A percentile compares a stretch with the other conserved stretches of the same genome.
Evolutionary conservation across 108 stramenopile species (phyloP).

Genomic region (Cyclotella sp.): DNA sequence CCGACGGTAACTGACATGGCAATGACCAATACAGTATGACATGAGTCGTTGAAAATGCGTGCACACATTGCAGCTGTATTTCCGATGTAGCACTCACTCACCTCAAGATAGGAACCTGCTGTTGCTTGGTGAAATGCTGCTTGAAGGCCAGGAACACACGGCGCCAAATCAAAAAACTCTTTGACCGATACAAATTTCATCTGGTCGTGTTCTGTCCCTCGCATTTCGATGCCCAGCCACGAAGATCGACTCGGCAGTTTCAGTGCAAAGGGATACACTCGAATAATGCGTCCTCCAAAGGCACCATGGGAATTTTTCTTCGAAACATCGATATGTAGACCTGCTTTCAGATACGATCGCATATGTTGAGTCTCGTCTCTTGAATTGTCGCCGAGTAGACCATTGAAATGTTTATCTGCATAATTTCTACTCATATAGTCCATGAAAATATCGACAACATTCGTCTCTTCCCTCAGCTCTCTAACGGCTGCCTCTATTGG

Average conservation of each 20-base stretch:
- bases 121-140: conserved; percentile 68
- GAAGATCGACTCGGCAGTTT: conserved; percentile 16
- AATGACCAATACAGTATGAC: background rate
- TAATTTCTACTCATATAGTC: background rate
- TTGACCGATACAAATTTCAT: conserved; percentile 47
- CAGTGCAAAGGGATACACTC: conserved; percentile 62
- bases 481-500: conserved; percentile 52
- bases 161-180: conserved; percentile 42
- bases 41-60: background rate
- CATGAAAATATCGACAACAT: conserved; percentile 23
- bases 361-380: background rate
- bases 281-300: conserved; percentile 51
- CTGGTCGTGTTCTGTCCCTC: conserved; percentile 63
- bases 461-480: conserved; percentile 64
- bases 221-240: conserved; percentile 29
- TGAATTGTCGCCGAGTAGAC: background rate
- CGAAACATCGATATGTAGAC: conserved; percentile 52
- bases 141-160: conserved; percentile 53
- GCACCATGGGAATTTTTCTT: conserved; percentile 23
- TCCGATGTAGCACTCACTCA: background rate
- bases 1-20: conserved; percentile 22
- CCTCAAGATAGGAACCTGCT: conserved; percentile 35
- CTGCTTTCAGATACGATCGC: conserved; percentile 17
- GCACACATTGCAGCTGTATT: background rate
- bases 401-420: background rate